A percentile compares a stretch with the other conserved stretches of the same genome.
Conservation (phyloP, 192 early-diverging fungal species). For the Funneliformis mosseae region DNA sequence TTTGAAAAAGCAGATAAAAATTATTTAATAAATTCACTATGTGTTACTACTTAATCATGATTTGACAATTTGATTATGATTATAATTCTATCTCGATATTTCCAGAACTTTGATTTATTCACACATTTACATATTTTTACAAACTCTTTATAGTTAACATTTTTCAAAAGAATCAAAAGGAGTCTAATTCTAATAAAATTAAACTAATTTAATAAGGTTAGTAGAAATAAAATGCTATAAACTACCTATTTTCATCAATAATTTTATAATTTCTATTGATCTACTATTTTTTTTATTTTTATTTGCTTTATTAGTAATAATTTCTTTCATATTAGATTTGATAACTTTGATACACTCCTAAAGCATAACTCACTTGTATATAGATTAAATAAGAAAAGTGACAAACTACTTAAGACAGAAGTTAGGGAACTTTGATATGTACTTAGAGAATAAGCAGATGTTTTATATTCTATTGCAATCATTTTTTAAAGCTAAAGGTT, state of each 20-base stretch:
- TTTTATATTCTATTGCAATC: too few species aligned
- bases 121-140: neutral
- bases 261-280: neutral
- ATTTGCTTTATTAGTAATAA: neutral
- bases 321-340: neutral
- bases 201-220: neutral
- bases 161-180: neutral
- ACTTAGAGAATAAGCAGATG: neutral
- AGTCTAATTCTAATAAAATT: conserved; percentile 6
- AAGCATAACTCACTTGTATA: neutral
- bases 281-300: neutral
- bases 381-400: too few species aligned
- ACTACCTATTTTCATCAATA: neutral
- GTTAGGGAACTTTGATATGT: neutral
- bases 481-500: too few species aligned
- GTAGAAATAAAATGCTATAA: neutral
- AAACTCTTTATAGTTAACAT: neutral
- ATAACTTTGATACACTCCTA: neutral
- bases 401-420: neutral
- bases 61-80: conserved; percentile 1
- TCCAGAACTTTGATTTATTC: neutral
- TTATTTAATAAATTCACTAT: neutral
- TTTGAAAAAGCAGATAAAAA: neutral
- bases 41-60: neutral
- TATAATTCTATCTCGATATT: neutral